Evolutionary conservation across 805 yeast genomes (phyloP).

Genomic region (Scheffersomyces amazonensis): DNA sequence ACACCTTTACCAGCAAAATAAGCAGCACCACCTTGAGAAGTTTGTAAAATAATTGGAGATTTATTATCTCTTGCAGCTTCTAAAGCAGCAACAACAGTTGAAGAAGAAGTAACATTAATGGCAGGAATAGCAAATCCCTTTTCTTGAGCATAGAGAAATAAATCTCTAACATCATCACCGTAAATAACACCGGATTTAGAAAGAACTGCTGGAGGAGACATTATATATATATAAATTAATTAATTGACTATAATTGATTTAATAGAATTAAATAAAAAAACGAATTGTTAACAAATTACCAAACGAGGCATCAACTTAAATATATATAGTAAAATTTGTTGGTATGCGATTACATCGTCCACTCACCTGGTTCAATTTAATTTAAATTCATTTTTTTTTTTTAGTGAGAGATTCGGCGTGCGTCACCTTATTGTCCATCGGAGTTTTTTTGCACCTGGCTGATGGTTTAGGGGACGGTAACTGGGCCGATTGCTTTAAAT

Average conservation of each 20-base stretch:
- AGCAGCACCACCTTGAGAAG: slow-evolving; percentile 99
- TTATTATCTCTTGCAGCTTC: slow-evolving; percentile 48
- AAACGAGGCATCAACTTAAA: too few relatives aligned
- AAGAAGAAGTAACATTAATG: slow-evolving; percentile 95
- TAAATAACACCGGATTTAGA: slow-evolving; percentile 95
- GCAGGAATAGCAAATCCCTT: slow-evolving; percentile 97
- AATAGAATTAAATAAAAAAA: too few relatives aligned
- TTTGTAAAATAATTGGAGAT: slow-evolving; percentile 95
- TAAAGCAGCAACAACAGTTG: slow-evolving; percentile 68
- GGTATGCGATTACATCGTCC: too few relatives aligned
- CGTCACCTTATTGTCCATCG: too few relatives aligned
- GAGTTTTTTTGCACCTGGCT: too few relatives aligned
- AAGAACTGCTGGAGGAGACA: slow-evolving; percentile 57
- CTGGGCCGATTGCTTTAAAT: too few relatives aligned
- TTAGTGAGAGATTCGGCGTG: not conserved
- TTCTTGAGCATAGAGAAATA: slow-evolving; percentile 90
- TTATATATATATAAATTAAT: slow-evolving; percentile 2
- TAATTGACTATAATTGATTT: not conserved
- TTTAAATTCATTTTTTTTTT: too few relatives aligned
- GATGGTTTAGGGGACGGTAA: too few relatives aligned
- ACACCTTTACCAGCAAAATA: slow-evolving; percentile 99
- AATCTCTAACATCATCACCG: slow-evolving; percentile 90
- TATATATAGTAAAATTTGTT: too few relatives aligned
- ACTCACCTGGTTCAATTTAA: too few relatives aligned
- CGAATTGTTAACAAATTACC: too few relatives aligned